Base-by-base conservation (phyloP, 148 eudicot species). In the Linanthus parryae region DNA sequence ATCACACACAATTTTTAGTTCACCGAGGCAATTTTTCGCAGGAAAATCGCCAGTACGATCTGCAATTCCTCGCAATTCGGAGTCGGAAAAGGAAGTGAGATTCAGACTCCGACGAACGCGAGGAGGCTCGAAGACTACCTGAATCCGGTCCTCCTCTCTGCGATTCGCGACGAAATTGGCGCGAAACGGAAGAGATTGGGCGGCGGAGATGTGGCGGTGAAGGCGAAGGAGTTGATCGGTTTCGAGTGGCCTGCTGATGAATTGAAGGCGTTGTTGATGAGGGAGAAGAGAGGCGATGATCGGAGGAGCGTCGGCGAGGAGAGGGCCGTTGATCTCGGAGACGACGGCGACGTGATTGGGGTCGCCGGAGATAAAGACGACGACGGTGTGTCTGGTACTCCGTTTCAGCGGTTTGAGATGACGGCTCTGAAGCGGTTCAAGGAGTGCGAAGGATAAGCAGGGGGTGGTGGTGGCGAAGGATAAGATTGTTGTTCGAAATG, bases 121-220 rank as follows among this genome's bases (percentile, higher is more conserved):
- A 40, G 3, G 22, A 54, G 55, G 61, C 52, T 63, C 0, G 68
- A 63, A 14, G 68, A 55, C 39, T 63, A 63, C 41, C 28, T 63
- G 61, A 40, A 63, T 48, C 54, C 61, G 26, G 46, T 15, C 7
- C 56, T 63, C 0, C 68, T 63, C 48, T 48, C 61, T 29, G 61
- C 40, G 15, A 17, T 30, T 31, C 68, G 68, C 0, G 53, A 12
- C 18, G 43, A 31, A 42, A 52, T 52, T 17, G 36, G 66, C 30
- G 40, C 39, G n/a, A 56, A 63, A 18, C 21, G 49, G 23, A 24
- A 30, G 34, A 25, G n/a, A 23, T n/a, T n/a, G n/a, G n/a, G n/a
- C n/a, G 46, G 34, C 2, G 46, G 54, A 54, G 67, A 25, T 8
- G 8, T 22, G 34, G 17, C 18, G 16, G 16, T 13, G 39, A 8